Conservation (phyloP, 805 yeast genomes). For the Teunomyces gatunensis region DNA sequence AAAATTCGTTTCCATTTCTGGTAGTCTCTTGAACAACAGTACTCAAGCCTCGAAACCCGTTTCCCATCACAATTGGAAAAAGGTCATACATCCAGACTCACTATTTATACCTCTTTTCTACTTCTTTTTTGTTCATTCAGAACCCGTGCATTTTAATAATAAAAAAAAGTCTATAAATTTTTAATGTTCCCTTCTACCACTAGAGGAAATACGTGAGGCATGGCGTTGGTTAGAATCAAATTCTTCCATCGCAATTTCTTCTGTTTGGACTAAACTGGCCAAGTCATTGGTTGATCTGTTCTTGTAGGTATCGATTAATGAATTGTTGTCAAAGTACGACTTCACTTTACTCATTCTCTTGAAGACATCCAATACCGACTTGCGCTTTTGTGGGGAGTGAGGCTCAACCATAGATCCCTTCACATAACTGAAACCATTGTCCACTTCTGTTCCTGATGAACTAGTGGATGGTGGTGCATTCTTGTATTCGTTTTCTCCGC, state of each 20-base stretch:
- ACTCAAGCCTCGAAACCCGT: no score
- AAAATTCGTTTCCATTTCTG: background rate
- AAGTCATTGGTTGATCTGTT: conserved; percentile 29
- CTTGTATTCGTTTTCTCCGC: conserved; percentile 3
- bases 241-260: conserved; percentile 51
- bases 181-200: conserved; percentile 11
- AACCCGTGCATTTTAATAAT: background rate
- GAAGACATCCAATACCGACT: conserved; percentile 29
- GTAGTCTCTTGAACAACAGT: background rate
- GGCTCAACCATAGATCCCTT: background rate
- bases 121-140: background rate
- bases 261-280: conserved; percentile 39
- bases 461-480: conserved; percentile 1
- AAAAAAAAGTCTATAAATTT: background rate
- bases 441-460: conserved; percentile 8
- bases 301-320: conserved; percentile 34
- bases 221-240: conserved; percentile 22
- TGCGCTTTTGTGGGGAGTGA: conserved; percentile 22
- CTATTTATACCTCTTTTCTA: background rate
- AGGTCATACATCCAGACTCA: background rate
- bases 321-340: conserved; percentile 23
- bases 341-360: conserved; percentile 25
- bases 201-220: conserved; percentile 20
- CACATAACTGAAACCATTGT: background rate
- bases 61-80: background rate